These are phyloP conservation scores for Blastobotrys malaysiensis DNA, from an alignment of 1,139 yeast species.

Conservation along the genomic window DNA sequence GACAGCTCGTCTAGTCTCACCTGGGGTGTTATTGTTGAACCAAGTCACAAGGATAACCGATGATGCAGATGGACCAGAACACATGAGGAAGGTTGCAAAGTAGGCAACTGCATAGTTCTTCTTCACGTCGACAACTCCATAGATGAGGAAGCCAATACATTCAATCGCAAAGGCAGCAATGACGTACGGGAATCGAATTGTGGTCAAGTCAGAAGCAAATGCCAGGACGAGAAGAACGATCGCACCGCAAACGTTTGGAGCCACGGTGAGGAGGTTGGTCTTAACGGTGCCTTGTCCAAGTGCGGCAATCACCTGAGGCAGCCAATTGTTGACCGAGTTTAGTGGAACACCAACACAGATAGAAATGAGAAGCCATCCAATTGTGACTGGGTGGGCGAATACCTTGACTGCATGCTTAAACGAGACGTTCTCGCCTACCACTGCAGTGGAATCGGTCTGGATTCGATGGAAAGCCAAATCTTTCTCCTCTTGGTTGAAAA, in stretches of 20 bases:
- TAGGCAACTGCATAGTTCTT: conserved; percentile 42
- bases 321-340: conserved; percentile 46
- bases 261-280: neutral
- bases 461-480: conserved; percentile 33
- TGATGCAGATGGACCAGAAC: conserved; percentile 47
- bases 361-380: conserved; percentile 44
- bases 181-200: conserved; percentile 40
- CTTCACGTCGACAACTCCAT: conserved; percentile 41
- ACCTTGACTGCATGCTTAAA: conserved; percentile 44
- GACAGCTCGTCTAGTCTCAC: conserved; percentile 46
- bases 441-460: conserved; percentile 43
- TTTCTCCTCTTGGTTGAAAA: conserved; percentile 35
- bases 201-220: conserved; percentile 42
- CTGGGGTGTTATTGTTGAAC: conserved; percentile 49
- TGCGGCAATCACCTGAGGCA: conserved; percentile 30
- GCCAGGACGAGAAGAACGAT: conserved; percentile 43
- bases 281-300: neutral
- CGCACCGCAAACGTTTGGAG: conserved; percentile 51
- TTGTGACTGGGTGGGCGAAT: conserved; percentile 48
- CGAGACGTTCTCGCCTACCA: conserved; percentile 40
- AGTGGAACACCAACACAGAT: conserved; percentile 45
- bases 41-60: conserved; percentile 46
- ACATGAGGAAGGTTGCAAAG: conserved; percentile 50
- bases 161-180: conserved; percentile 38
- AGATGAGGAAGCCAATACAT: conserved; percentile 43